Conservation (phyloP, 352 stramenopile species). For the Globisporangium alternatum region DNA sequence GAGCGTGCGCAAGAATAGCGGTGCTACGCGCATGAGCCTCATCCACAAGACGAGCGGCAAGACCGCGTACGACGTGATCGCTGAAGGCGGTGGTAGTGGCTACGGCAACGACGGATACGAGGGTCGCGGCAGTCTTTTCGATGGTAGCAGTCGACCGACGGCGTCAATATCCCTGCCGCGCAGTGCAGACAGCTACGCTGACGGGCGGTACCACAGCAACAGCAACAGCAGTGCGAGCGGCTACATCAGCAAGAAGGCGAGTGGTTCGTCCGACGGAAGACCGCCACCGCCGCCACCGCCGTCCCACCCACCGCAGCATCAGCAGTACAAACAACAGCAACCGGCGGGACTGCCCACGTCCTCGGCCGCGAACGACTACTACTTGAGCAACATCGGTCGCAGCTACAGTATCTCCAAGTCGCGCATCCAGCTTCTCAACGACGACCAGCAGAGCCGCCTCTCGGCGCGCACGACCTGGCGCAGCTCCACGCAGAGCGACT, state of each 20-base stretch:
- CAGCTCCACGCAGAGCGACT: conserved; percentile 19
- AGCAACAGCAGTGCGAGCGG: conserved; percentile 7
- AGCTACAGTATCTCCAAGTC: conserved; percentile 22
- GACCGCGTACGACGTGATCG: conserved; percentile 20
- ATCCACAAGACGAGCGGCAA: conserved; percentile 21
- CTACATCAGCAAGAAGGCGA: conserved; percentile 3
- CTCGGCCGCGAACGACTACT: conserved; percentile 19
- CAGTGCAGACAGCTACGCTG: background rate
- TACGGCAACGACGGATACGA: conserved; percentile 6
- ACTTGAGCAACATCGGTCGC: conserved; percentile 16
- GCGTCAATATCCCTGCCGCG: conserved; percentile 11
- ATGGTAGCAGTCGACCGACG: conserved; percentile 4
- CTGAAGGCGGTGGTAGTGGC: conserved; percentile 14
- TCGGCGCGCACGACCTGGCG: conserved; percentile 22
- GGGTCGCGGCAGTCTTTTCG: conserved; percentile 18
- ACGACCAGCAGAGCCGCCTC: conserved; percentile 20
- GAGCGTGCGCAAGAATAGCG: conserved; percentile 17
- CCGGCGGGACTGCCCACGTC: background rate
- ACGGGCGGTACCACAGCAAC: conserved; percentile 7
- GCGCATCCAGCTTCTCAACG: conserved; percentile 21
- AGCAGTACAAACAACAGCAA: conserved; percentile 1
- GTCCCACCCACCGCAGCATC: background rate
- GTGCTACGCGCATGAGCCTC: conserved; percentile 13
- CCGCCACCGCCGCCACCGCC: background rate
- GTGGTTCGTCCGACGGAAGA: conserved; percentile 10